Evolutionary conservation across 192 early-diverging fungal species (phyloP).

Genomic region (Dissophora ornata): DNA sequence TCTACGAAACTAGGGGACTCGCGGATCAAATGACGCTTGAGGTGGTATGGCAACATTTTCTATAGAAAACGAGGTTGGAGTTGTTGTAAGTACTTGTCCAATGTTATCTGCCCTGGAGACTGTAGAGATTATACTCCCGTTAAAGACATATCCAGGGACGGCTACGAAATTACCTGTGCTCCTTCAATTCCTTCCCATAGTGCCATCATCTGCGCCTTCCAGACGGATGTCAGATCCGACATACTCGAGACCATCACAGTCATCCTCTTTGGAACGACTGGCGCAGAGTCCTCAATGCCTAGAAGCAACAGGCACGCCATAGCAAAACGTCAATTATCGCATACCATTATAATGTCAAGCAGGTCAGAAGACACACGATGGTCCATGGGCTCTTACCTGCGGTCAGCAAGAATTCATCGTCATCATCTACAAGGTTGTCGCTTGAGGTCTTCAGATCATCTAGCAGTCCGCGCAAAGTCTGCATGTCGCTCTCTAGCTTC

Average conservation of each 20-base stretch:
- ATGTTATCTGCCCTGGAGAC: no score
- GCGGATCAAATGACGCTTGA: constrained; percentile 77
- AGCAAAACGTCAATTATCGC: no score
- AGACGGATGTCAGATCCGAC: constrained; percentile 64
- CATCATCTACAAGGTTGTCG: constrained; percentile 60
- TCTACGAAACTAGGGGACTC: constrained; percentile 80
- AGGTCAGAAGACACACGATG: no score
- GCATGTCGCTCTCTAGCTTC: constrained; percentile 81
- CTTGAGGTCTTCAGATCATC: constrained; percentile 70
- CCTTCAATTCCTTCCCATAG: constrained; percentile 71
- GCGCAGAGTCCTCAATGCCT: constrained; percentile 57
- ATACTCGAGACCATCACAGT: constrained; percentile 54
- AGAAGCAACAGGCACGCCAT: no score
- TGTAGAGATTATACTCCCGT: neutral
- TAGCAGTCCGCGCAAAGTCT: constrained; percentile 72
- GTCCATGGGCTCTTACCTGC: no score
- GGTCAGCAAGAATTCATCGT: constrained; percentile 48
- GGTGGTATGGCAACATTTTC: constrained; percentile 74
- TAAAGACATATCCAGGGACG: neutral
- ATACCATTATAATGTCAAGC: no score
- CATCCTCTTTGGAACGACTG: constrained; percentile 55
- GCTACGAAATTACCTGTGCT: constrained; percentile 58
- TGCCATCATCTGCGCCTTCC: constrained; percentile 65
- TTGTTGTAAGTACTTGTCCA: neutral
- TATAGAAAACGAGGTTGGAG: constrained; percentile 27